These are phyloP conservation scores for Suillus discolor DNA, from an alignment of 768 basidiomycete genomes.

Conservation along the genomic window DNA sequence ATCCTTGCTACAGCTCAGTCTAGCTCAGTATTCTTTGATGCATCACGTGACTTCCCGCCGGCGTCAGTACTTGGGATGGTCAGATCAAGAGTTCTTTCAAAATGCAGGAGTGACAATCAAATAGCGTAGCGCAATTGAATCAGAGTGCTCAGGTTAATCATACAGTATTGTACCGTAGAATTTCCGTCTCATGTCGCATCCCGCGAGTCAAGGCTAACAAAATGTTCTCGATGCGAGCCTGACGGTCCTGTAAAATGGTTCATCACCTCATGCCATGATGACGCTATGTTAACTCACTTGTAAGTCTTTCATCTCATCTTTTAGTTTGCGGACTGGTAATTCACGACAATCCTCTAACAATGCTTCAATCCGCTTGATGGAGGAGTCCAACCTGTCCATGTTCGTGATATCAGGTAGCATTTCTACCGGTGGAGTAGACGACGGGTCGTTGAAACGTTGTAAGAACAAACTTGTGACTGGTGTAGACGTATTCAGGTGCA, in stretches of 20 bases:
- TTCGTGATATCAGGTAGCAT: constrained; percentile 22
- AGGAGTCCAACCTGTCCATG: constrained; percentile 43
- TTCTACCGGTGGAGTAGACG: not conserved
- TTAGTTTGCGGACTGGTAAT: constrained; percentile 65
- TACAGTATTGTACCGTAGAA: not conserved
- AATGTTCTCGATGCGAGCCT: constrained; percentile 76
- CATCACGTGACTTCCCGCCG: too few species aligned
- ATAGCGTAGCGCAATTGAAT: too few species aligned
- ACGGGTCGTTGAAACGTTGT: constrained; percentile 9
- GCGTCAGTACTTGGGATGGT: too few species aligned
- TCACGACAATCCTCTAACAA: constrained; percentile 64
- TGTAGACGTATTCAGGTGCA: constrained; percentile 31
- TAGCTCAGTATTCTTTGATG: too few species aligned
- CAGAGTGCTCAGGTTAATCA: not conserved
- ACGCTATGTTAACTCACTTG: constrained; percentile 48
- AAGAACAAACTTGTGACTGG: constrained; percentile 31
- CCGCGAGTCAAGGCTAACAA: constrained; percentile 68
- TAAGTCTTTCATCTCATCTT: constrained; percentile 82
- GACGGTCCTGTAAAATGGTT: constrained; percentile 54
- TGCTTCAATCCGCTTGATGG: constrained; percentile 56
- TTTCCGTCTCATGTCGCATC: constrained; percentile 46
- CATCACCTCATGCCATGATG: constrained; percentile 8
- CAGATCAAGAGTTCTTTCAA: too few species aligned
- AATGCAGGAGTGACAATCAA: too few species aligned
- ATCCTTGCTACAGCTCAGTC: not conserved